Evolutionary conservation across 2,329 filamentous ascomycete species (phyloP).

Genomic region (Keithomyces neogunnii): DNA sequence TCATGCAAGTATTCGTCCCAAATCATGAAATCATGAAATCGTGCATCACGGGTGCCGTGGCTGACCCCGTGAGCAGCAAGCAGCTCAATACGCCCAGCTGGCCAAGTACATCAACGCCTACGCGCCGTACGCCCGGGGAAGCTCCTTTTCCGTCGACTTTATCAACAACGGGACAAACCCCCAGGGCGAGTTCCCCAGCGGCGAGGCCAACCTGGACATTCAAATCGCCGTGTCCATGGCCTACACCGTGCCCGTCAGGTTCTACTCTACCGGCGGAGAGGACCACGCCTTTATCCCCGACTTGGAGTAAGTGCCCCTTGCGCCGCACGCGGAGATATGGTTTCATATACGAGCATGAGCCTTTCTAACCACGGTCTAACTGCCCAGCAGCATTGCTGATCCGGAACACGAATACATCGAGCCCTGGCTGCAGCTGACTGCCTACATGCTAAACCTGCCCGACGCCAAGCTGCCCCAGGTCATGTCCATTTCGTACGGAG

Average conservation of each 20-base stretch:
- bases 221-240: slow-evolving; percentile 27
- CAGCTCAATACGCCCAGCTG: slow-evolving; percentile 45
- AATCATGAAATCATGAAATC: not conserved
- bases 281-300: slow-evolving; percentile 22
- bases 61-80: slow-evolving; percentile 26
- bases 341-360: too few relatives aligned
- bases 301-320: slow-evolving; percentile 21
- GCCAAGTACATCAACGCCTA: slow-evolving; percentile 46
- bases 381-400: slow-evolving; percentile 12
- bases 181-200: slow-evolving; percentile 26
- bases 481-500: slow-evolving; percentile 62
- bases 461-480: slow-evolving; percentile 51
- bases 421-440: slow-evolving; percentile 57
- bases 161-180: slow-evolving; percentile 49
- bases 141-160: slow-evolving; percentile 47
- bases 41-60: too few relatives aligned
- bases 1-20: slow-evolving; percentile 17
- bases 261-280: slow-evolving; percentile 22
- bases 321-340: too few relatives aligned
- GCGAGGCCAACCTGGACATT: slow-evolving; percentile 29
- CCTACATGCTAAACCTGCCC: slow-evolving; percentile 47
- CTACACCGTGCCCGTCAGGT: slow-evolving; percentile 24
- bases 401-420: slow-evolving; percentile 42
- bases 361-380: not conserved
- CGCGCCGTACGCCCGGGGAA: slow-evolving; percentile 39